phyloP scores from a whole-genome alignment of 2,329 filamentous ascomycete genomes.

The Alternaria longipes region DNA sequence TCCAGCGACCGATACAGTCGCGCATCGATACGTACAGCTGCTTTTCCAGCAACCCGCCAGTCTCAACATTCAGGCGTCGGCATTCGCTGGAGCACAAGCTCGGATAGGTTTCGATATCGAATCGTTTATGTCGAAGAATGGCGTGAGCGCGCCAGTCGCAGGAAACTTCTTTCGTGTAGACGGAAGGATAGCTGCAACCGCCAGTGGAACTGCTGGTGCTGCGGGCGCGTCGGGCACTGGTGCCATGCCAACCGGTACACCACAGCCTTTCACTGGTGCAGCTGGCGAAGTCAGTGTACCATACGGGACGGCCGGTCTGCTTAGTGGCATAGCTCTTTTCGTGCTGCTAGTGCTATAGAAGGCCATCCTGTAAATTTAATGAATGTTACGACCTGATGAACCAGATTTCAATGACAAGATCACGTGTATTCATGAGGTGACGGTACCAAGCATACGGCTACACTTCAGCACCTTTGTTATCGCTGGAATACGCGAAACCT shows the following conservation, averaged over 20 bases:
- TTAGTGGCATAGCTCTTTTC: conserved; percentile 28
- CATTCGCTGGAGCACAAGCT: conserved; percentile 31
- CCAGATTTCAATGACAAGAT: neutral
- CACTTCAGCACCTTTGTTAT: neutral
- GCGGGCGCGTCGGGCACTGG: conserved; percentile 20
- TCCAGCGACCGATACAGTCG: conserved; percentile 43
- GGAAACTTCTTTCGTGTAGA: conserved; percentile 50
- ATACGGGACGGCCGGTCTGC: conserved; percentile 20
- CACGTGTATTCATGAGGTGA: neutral
- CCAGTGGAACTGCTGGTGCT: neutral
- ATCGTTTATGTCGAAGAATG: conserved; percentile 37
- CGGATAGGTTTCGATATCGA: conserved; percentile 44
- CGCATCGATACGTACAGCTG: conserved; percentile 49
- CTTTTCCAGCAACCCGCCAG: conserved; percentile 44
- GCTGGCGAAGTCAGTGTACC: conserved; percentile 22
- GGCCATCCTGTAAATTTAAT: neutral
- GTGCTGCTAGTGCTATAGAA: conserved; percentile 20
- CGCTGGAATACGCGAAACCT: neutral
- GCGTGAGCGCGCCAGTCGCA: conserved; percentile 38
- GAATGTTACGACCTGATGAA: neutral
- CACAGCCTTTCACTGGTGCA: conserved; percentile 33
- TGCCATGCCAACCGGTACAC: conserved; percentile 19
- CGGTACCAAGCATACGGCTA: neutral
- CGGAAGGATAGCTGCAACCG: conserved; percentile 30
- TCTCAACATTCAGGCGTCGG: conserved; percentile 32